A percentile compares a stretch with the other conserved stretches of the same genome.
phyloP scores from a whole-genome alignment of 164 flowering plant species.

The Malania oleifera region DNA sequence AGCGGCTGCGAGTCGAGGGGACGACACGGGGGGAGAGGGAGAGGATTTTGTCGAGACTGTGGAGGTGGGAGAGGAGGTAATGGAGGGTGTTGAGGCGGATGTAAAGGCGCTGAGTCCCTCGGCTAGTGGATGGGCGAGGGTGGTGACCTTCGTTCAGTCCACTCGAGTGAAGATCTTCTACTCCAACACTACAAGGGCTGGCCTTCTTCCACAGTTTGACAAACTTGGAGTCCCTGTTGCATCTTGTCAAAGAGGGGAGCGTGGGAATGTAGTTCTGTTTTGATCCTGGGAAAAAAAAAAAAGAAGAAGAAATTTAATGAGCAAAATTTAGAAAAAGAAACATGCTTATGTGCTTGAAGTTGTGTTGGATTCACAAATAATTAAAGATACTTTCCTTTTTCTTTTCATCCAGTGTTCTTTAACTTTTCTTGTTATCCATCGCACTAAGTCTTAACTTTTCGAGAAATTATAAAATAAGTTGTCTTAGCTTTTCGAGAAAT shows the following conservation, averaged over 20 bases:
- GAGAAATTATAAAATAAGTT: too few relatives aligned
- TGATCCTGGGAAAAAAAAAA: constrained; percentile 43
- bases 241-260: constrained; percentile 85
- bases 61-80: constrained; percentile 54
- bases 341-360: too few relatives aligned
- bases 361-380: neutral
- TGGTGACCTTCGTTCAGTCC: constrained; percentile 38
- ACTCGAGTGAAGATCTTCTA: constrained; percentile 20
- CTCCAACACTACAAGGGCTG: constrained; percentile 43
- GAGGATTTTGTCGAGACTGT: constrained; percentile 67
- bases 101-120: constrained; percentile 93
- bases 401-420: too few relatives aligned
- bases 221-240: constrained; percentile 72
- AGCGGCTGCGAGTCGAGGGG: constrained; percentile 33
- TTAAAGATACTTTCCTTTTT: too few relatives aligned
- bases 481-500: too few relatives aligned
- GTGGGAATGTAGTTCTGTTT: constrained; percentile 76
- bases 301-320: too few relatives aligned
- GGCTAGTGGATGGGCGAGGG: constrained; percentile 85
- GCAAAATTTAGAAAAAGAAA: too few relatives aligned
- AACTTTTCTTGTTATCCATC: too few relatives aligned
- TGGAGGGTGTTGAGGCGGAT: constrained; percentile 91
- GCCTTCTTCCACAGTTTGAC: constrained; percentile 59
- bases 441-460: too few relatives aligned
- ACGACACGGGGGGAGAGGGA: constrained; percentile 40